Evolutionary conservation across 1,284 basidiomycete species (phyloP), one percentile per base, ranked within the genome.

Genomic region (Ganoderma meredithae): DNA sequence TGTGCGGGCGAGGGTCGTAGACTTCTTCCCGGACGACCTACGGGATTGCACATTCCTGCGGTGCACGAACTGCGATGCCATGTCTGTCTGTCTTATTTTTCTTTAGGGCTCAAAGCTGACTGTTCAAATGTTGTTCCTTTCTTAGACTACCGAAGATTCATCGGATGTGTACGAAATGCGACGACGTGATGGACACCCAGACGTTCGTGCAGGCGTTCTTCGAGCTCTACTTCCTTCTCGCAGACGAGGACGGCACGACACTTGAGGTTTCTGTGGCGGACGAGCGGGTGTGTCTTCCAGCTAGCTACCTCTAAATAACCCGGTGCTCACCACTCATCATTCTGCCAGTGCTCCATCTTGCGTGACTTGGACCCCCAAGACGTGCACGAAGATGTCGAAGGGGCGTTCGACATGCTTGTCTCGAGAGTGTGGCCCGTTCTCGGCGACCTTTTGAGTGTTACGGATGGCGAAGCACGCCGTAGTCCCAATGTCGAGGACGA

Each of bases 11-110:
- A 85, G 84, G 25, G 82, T 85, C 4, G 75, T 86, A 8, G 87
- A 89, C 74, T 90, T 86, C 73, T 84, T 81, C 71, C 91, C 91
- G 0, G 77, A 83, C 53, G 73, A 81, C 31, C 74, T 91, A 27
- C 71, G 79, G 33, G 82, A 88, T 31, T 87, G 83, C 36, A 81
- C 84, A 44, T 77, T 81, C 22, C 77, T 85, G 44, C 79, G 78
- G 64, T 93, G 90, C 76, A 82, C 78, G 8, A 82, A 82, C 6
- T 92, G 91, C 75, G 75, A 83, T 8, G 75, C 79, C 63, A 77
- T 81, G 90, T 91, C 71, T 13, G 84, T 78, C 19, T 3, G 17
- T 1, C 4, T 39, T 33, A 10, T 40, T 58, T 4, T 36, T 9
- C 8, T 22, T 25, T 10, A 2, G 5, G n/a, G 15, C 22, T 25